phyloP scores from a whole-genome alignment of 2,329 filamentous ascomycete species.

The Microsporum audouinii region DNA sequence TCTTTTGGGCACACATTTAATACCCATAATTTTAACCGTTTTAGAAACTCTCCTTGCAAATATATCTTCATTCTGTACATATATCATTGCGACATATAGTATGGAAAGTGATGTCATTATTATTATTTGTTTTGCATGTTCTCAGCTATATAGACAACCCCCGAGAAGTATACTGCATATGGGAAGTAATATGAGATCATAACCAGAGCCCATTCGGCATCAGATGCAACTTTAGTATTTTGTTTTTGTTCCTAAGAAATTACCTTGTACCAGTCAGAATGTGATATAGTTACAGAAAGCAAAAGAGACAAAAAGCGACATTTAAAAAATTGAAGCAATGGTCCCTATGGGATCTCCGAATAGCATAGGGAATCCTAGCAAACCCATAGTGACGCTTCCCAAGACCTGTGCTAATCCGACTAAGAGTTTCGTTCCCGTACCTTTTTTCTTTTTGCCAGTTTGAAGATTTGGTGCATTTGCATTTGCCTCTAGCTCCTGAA shows the following conservation, averaged over 20 bases:
- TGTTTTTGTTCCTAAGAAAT: neutral
- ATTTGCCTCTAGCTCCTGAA: neutral
- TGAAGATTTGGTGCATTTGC: neutral
- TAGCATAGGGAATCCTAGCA: slow-evolving; percentile 7
- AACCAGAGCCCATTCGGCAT: neutral
- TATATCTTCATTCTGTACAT: neutral
- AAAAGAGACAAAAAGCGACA: neutral
- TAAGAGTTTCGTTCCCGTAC: slow-evolving; percentile 4
- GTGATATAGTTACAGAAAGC: neutral
- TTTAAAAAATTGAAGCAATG: neutral
- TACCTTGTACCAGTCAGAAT: neutral
- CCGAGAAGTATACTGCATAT: too few species aligned
- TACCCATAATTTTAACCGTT: neutral
- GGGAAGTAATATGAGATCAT: too few species aligned
- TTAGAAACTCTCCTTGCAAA: neutral
- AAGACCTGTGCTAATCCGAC: slow-evolving; percentile 1
- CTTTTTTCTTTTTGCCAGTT: slow-evolving; percentile 4
- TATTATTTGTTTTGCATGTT: too few species aligned
- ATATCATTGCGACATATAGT: neutral
- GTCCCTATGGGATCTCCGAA: slow-evolving; percentile 4
- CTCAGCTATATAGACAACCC: too few species aligned
- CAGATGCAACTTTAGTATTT: neutral
- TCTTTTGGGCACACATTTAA: neutral
- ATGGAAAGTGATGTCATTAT: too few species aligned
- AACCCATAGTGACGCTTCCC: slow-evolving; percentile 5